Percentiles rank a stretch among this genome's conserved stretches.
Evolutionary conservation across 208 protist genomes (phyloP).

Genomic region (Leptomonas seymouri): DNA sequence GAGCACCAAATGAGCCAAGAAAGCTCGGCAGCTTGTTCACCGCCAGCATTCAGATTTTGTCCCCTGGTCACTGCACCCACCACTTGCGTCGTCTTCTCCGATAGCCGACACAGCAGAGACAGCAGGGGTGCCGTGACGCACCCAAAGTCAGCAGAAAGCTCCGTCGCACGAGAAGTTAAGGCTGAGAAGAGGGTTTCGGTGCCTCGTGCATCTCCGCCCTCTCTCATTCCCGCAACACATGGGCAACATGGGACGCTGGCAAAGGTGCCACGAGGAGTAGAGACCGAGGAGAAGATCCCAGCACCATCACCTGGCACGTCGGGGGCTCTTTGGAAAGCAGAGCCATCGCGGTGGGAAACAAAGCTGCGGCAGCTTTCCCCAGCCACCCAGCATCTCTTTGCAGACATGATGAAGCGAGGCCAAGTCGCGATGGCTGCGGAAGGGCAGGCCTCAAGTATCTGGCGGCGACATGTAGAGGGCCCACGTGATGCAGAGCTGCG

Average conservation of each 20-base stretch:
- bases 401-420: conserved; percentile 18
- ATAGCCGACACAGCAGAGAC: no score
- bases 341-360: conserved; percentile 11
- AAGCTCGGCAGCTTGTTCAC: not conserved
- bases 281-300: not conserved
- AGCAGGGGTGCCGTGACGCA: no score
- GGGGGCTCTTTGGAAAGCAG: not conserved
- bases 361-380: conserved; percentile 5
- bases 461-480: conserved; percentile 15
- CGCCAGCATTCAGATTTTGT: conserved; percentile 21
- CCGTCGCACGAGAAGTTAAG: not conserved
- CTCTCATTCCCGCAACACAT: not conserved
- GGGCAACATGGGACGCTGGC: not conserved
- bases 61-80: conserved; percentile 33
- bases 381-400: conserved; percentile 12
- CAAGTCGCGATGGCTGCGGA: not conserved
- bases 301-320: not conserved
- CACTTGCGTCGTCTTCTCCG: conserved; percentile 18
- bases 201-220: not conserved
- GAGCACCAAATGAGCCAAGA: not conserved
- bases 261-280: not conserved
- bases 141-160: not conserved
- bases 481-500: conserved; percentile 39
- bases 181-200: not conserved
- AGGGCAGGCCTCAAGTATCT: not conserved